phyloP scores from a whole-genome alignment of 768 basidiomycete genomes.

The Mycena sanguinolenta region DNA sequence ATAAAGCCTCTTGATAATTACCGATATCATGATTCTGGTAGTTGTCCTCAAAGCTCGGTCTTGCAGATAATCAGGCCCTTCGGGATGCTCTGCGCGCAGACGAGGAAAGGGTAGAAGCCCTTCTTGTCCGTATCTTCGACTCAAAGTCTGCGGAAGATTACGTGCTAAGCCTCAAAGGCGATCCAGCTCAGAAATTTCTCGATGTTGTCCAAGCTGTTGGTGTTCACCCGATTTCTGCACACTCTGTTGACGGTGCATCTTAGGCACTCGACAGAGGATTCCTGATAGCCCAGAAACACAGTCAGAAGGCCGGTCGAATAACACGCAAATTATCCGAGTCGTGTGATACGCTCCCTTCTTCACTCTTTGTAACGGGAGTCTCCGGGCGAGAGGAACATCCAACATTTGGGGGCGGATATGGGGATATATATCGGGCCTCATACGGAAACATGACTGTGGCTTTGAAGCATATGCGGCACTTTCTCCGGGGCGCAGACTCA shows the following conservation, averaged over 20 bases:
- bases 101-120: constrained; percentile 1
- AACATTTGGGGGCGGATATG: constrained; percentile 15
- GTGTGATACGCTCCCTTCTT: constrained; percentile 14
- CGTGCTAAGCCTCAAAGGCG: constrained; percentile 1
- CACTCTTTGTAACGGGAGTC: constrained; percentile 20
- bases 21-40: neutral
- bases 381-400: constrained; percentile 11
- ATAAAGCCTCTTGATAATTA: constrained; percentile 5
- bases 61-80: constrained; percentile 1
- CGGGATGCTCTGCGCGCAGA: neutral
- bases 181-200: constrained; percentile 7
- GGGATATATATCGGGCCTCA: constrained; percentile 14
- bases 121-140: constrained; percentile 4
- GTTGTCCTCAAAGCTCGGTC: constrained; percentile 6
- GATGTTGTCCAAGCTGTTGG: constrained; percentile 4
- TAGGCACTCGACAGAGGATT: constrained; percentile 16
- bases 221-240: constrained; percentile 1
- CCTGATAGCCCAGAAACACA: constrained; percentile 14
- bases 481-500: constrained; percentile 16
- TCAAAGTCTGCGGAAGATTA: neutral
- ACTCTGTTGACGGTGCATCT: neutral
- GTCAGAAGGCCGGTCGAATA: constrained; percentile 10
- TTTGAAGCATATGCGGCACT: constrained; percentile 20
- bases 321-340: constrained; percentile 12
- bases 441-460: constrained; percentile 14